Evolutionary conservation across 352 stramenopile species (phyloP).

Genomic region (Globisporangium polare): DNA sequence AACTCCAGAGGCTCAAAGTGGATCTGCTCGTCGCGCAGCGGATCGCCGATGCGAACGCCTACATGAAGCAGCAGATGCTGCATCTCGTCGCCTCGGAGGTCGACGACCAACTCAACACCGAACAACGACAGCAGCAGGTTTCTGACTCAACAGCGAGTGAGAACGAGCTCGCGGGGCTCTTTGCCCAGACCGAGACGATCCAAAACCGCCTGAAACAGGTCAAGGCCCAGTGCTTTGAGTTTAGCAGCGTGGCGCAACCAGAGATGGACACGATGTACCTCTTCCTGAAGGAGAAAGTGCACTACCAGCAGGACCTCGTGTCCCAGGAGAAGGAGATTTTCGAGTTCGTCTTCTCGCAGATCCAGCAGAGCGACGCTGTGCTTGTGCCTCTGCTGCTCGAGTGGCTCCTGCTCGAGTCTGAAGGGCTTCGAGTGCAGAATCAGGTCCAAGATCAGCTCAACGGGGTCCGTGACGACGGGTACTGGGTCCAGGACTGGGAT

Average conservation of each 20-base stretch:
- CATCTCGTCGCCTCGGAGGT: slow-evolving; percentile 41
- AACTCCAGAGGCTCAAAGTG: slow-evolving; percentile 57
- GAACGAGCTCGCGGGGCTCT: slow-evolving; percentile 43
- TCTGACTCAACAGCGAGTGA: slow-evolving; percentile 16
- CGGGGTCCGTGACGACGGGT: slow-evolving; percentile 31
- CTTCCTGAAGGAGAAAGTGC: slow-evolving; percentile 80
- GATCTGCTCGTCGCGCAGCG: slow-evolving; percentile 71
- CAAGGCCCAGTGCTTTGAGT: slow-evolving; percentile 67
- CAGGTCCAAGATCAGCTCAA: slow-evolving; percentile 66
- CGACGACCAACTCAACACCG: slow-evolving; percentile 16
- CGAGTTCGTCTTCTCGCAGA: slow-evolving; percentile 55
- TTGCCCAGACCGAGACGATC: slow-evolving; percentile 44
- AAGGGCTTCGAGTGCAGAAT: slow-evolving; percentile 51
- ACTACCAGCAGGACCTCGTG: slow-evolving; percentile 66
- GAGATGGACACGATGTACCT: slow-evolving; percentile 76
- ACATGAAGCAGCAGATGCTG: slow-evolving; percentile 65
- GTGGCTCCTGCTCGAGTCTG: slow-evolving; percentile 72
- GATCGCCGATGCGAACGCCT: slow-evolving; percentile 51
- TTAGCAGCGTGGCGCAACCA: slow-evolving; percentile 45
- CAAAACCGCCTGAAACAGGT: slow-evolving; percentile 51
- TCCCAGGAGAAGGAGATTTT: slow-evolving; percentile 63
- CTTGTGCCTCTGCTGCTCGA: slow-evolving; percentile 67
- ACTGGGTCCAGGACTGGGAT: slow-evolving; percentile 71
- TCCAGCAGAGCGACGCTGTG: slow-evolving; percentile 47
- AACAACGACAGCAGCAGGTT: background rate